Percentiles rank a stretch among this genome's conserved stretches.
Conservation (phyloP, 306 rosid genomes). For the barrel medic (Medicago truncatula) region DNA sequence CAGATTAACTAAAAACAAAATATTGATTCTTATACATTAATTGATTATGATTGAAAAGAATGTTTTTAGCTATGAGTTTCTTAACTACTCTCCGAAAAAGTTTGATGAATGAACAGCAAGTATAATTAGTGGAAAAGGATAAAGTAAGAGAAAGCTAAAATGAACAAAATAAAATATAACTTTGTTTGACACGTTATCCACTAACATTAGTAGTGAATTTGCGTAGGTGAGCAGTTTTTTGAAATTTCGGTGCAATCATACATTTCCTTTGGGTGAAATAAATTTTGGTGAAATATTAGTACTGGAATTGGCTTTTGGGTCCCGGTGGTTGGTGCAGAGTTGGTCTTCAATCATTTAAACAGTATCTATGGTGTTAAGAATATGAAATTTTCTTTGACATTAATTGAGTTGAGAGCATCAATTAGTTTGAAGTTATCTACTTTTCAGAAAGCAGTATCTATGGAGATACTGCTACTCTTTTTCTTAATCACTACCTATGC, state of each 20-base stretch:
- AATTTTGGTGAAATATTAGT: too few relatives aligned
- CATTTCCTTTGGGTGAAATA: too few relatives aligned
- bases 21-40: background rate
- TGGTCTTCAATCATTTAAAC: background rate
- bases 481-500: background rate
- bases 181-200: too few relatives aligned
- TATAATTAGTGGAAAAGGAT: background rate
- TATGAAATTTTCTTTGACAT: background rate
- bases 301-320: background rate
- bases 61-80: too few relatives aligned
- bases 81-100: too few relatives aligned
- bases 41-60: too few relatives aligned
- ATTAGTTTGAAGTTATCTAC: background rate
- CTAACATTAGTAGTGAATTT: too few relatives aligned
- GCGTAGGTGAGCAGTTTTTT: background rate
- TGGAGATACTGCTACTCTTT: slow-evolving; percentile 21
- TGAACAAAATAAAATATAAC: too few relatives aligned
- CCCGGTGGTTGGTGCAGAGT: background rate
- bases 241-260: too few relatives aligned
- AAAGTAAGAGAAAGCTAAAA: background rate
- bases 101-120: background rate
- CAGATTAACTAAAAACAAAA: background rate
- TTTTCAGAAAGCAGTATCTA: background rate
- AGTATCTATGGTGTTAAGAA: too few relatives aligned
- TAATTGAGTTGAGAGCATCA: background rate